A percentile compares a stretch with the other conserved stretches of the same genome.
Conservation (phyloP, 495 filamentous ascomycete species). For the Hypoxylon subgilvum region DNA sequence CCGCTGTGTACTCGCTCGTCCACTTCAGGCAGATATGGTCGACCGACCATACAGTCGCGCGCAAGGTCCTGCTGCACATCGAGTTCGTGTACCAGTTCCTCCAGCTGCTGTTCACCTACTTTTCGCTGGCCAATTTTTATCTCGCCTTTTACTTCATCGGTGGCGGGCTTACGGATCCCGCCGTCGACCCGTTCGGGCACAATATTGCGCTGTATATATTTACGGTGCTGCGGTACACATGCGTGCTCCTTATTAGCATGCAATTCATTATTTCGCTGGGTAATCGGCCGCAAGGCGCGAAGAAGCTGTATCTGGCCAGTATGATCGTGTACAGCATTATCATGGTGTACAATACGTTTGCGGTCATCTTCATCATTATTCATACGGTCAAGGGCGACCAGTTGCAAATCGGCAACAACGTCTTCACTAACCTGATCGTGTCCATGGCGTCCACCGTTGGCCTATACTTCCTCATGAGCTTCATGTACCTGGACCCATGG, state of each 20-base stretch:
- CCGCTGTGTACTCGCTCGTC: slow-evolving; percentile 94
- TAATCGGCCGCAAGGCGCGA: slow-evolving; percentile 95
- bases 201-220: slow-evolving; percentile 86
- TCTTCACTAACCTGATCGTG: slow-evolving; percentile 94
- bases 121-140: slow-evolving; percentile 98
- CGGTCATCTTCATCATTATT: slow-evolving; percentile 83
- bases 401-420: slow-evolving; percentile 74
- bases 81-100: slow-evolving; percentile 96
- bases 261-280: slow-evolving; percentile 99
- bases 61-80: slow-evolving; percentile 91
- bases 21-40: slow-evolving; percentile 93
- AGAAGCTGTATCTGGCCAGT: slow-evolving; percentile 83
- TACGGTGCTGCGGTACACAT: slow-evolving; percentile 79
- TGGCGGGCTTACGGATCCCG: slow-evolving; percentile 82
- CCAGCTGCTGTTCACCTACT: slow-evolving; percentile 91
- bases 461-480: slow-evolving; percentile 93
- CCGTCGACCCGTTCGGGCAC: slow-evolving; percentile 88
- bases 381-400: slow-evolving; percentile 66
- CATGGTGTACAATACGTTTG: slow-evolving; percentile 96
- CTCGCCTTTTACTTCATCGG: slow-evolving; percentile 98
- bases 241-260: slow-evolving; percentile 83
- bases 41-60: slow-evolving; percentile 87
- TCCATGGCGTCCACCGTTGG: slow-evolving; percentile 88
- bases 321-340: slow-evolving; percentile 90
- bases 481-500: slow-evolving; percentile 97